Evolutionary conservation across 768 basidiomycete species (phyloP), one percentile per base, ranked within the genome.

Genomic region (Tephrocybe sp.): DNA sequence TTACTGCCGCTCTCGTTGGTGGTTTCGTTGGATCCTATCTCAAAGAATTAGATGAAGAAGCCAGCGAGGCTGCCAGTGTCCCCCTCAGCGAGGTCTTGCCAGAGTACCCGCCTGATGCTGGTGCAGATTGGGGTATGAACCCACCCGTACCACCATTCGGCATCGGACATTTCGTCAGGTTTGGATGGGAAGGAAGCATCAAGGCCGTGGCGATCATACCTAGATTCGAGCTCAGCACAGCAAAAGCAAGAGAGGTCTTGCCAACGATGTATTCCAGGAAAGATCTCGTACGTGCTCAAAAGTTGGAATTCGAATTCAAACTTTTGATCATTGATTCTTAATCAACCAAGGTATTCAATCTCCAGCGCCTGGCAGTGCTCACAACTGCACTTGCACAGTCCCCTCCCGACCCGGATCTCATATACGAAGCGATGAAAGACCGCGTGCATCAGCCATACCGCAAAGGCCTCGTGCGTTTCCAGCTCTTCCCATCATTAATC

Each of bases 361-460:
- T 99, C 46, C 97, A 99, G 68, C 83, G 97, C 18, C 73, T 99
- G 12, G 97, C 95, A 0, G 97, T 99, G 23, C 77, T 99, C 47
- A 98, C 95, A 1, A 95, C 94, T 2, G 94, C 97, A 1, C 79
- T 99, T 10, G 88, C 83, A 3, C 86, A 88, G 61, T 82, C 85
- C 10, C 95, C 97, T 1, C 94, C 94, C 1, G 92, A 99, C 64
- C 84, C 97, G 0, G 89, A 85, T 18, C 82, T 99, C n/a, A 97
- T 98, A 50, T 98, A 95, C 67, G 95, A 98, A 64, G 95, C 95
- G 1, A 98, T 98, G 97, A 95, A 97, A 62, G 97, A 99, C 69
- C 84, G 90, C 45, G 80, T 99, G 12, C 97, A 99, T 65, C 97
- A 99, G 64, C 97, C 97, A 1, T 98, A 97, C 65, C 84, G 97